Percentiles rank a stretch among this genome's conserved stretches.
phyloP scores from a whole-genome alignment of 192 early-diverging fungal species.

The Entophlyctis luteolus region DNA sequence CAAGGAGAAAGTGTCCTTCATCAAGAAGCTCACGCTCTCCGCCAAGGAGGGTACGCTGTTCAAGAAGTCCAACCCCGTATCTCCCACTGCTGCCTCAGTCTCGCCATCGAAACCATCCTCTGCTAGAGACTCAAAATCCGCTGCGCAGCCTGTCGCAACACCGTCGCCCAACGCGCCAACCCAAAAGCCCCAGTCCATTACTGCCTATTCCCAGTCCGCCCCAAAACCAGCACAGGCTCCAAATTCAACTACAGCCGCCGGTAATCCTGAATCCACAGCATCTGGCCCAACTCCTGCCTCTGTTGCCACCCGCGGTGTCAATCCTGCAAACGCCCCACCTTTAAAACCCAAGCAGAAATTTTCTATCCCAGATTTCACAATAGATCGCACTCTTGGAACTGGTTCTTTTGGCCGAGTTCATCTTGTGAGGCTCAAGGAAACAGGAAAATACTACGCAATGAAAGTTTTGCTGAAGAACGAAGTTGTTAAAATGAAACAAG shows the following conservation, averaged over 20 bases:
- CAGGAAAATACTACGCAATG: conserved; percentile 89
- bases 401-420: conserved; percentile 97
- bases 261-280: background rate
- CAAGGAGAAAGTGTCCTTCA: conserved; percentile 20
- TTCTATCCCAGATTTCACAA: conserved; percentile 70
- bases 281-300: background rate
- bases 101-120: background rate
- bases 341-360: conserved; percentile 33
- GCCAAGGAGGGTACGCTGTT: conserved; percentile 22
- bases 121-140: background rate
- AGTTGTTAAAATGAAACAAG: conserved; percentile 91
- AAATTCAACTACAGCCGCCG: too few species aligned
- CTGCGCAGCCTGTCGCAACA: background rate
- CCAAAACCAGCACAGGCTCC: background rate
- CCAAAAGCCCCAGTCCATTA: background rate
- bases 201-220: background rate
- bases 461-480: conserved; percentile 93
- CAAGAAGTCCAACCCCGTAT: conserved; percentile 24
- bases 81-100: conserved; percentile 2
- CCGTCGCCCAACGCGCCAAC: background rate
- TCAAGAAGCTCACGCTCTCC: conserved; percentile 26
- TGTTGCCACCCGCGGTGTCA: conserved; percentile 2
- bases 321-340: conserved; percentile 16
- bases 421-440: conserved; percentile 74
- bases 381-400: conserved; percentile 88